phyloP scores from a whole-genome alignment of 164 flowering plant species.

The Echeveria elegans region DNA sequence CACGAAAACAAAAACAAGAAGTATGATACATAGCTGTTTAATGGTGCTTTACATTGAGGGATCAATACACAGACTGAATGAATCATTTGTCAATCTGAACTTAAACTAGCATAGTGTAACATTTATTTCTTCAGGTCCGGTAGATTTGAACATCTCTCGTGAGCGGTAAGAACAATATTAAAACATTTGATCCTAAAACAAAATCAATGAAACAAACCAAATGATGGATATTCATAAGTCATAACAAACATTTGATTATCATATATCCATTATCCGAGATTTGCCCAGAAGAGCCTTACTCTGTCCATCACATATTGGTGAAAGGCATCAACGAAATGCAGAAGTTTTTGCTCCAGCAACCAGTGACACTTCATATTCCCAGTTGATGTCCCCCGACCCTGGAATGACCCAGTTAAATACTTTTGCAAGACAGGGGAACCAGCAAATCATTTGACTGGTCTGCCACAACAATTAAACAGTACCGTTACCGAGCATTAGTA shows the following conservation, averaged over 20 bases:
- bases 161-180: neutral
- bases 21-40: neutral
- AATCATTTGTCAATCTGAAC: too few species aligned
- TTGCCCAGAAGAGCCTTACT: slow-evolving; percentile 29
- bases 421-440: neutral
- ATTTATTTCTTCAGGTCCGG: neutral
- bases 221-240: too few species aligned
- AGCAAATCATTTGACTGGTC: neutral
- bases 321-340: slow-evolving; percentile 96
- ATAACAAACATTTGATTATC: neutral
- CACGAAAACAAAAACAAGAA: neutral
- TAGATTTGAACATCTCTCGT: neutral
- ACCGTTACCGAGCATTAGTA: neutral
- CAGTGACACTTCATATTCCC: slow-evolving; percentile 58
- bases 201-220: too few species aligned
- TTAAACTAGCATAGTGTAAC: neutral
- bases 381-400: slow-evolving; percentile 53
- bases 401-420: slow-evolving; percentile 10
- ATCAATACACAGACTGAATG: too few species aligned
- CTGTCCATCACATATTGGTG: slow-evolving; percentile 99
- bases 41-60: too few species aligned
- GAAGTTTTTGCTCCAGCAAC: slow-evolving; percentile 93
- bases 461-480: neutral
- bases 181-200: neutral
- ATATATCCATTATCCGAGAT: neutral